Percentiles rank a stretch among this genome's conserved stretches.
Evolutionary conservation across 1,284 basidiomycete genomes (phyloP).

Genomic region (Caloboletus inedulis): DNA sequence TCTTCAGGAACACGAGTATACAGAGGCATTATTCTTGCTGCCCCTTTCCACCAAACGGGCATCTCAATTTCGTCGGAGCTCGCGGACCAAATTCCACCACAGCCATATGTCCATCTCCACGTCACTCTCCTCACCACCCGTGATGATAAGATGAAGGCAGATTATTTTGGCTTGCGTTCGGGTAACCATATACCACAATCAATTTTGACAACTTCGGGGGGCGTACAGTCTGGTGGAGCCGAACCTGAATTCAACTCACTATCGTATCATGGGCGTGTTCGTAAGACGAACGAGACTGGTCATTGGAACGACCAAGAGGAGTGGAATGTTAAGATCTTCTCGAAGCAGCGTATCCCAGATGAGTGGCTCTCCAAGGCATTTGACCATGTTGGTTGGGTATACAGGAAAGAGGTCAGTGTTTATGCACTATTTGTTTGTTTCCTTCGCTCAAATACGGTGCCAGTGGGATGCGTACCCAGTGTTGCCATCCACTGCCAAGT

Average conservation of each 20-base stretch:
- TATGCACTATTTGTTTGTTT: not conserved
- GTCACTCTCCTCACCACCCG: constrained; percentile 88
- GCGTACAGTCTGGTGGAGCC: constrained; percentile 46
- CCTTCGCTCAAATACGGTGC: constrained; percentile 6
- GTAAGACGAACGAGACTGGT: constrained; percentile 24
- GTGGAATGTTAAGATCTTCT: constrained; percentile 88
- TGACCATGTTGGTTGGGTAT: constrained; percentile 76
- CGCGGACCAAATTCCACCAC: constrained; percentile 52
- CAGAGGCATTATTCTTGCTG: constrained; percentile 70
- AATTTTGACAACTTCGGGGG: constrained; percentile 72
- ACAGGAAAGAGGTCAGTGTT: constrained; percentile 67
- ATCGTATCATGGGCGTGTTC: constrained; percentile 73
- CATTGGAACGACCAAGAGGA: constrained; percentile 38
- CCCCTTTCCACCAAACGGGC: constrained; percentile 65
- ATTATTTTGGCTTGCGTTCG: constrained; percentile 66
- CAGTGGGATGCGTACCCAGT: constrained; percentile 79
- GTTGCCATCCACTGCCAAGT: constrained; percentile 63
- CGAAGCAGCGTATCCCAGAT: constrained; percentile 59
- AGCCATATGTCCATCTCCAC: constrained; percentile 81
- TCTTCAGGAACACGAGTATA: constrained; percentile 47
- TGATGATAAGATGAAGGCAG: constrained; percentile 55
- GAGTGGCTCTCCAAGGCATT: constrained; percentile 69
- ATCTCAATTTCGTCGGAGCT: constrained; percentile 51
- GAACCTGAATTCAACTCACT: constrained; percentile 86
- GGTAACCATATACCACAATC: constrained; percentile 54